A percentile compares a stretch with the other conserved stretches of the same genome.
phyloP scores from a whole-genome alignment of 1,284 basidiomycete species.

The Phenoliferia sp. region DNA sequence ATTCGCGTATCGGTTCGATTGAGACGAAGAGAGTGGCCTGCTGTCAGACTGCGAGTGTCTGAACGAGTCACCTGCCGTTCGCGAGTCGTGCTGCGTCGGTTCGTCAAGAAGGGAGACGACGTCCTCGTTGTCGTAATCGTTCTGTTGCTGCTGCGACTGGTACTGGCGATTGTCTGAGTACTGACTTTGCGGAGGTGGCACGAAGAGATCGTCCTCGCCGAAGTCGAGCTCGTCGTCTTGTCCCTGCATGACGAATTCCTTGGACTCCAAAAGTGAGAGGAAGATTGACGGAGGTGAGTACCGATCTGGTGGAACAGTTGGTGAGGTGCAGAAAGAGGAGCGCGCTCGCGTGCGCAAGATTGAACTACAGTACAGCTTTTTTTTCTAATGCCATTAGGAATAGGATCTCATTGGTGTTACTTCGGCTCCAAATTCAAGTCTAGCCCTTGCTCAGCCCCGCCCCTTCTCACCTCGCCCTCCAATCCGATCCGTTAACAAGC shows the following conservation, averaged over 20 bases:
- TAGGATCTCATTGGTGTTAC: no score
- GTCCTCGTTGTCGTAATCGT: background rate
- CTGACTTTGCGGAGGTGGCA: background rate
- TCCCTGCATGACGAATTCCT: constrained; percentile 19
- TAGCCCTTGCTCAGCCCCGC: no score
- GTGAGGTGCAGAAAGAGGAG: background rate
- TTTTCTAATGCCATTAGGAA: no score
- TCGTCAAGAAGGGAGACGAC: background rate
- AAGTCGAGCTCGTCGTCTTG: constrained; percentile 31
- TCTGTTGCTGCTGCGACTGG: background rate
- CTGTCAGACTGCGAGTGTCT: background rate
- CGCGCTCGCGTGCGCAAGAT: no score
- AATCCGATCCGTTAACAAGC: background rate
- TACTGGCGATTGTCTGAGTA: background rate
- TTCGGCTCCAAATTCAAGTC: no score
- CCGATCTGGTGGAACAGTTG: background rate
- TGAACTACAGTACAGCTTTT: no score
- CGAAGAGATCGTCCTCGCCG: constrained; percentile 29
- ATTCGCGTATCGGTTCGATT: background rate
- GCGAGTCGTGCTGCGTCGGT: no score
- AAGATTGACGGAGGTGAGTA: background rate
- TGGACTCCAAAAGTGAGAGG: background rate
- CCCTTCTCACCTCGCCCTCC: no score
- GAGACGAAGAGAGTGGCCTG: background rate
- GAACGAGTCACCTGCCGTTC: no score